Base-by-base conservation (phyloP, 202 grass and related monocot genomes). In the Cymbopogon flexuosus region DNA sequence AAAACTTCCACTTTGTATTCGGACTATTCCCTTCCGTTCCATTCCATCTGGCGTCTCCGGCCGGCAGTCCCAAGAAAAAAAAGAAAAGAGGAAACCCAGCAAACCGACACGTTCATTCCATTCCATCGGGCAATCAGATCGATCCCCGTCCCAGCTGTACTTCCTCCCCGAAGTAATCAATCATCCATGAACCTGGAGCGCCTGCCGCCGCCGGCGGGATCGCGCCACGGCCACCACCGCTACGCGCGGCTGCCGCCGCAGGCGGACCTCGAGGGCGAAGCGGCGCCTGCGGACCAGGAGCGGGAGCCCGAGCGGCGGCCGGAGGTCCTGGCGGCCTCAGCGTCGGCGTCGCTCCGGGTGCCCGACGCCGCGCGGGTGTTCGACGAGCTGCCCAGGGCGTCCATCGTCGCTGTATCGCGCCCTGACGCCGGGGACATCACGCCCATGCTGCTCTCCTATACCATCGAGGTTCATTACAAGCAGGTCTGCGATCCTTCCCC, bases 371-470 rank as follows among this genome's bases (percentile, higher is more conserved):
- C 76, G 42, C 78, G 84, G 76, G 83, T 93, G 31, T 98, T 98
- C 72, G 92, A 95, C 27, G 90, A 95, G 80, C 78, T 95, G 72
- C 95, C 95, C 14, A 86, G 85, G 31, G 86, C 90, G 14, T 71
- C 66, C 68, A 94, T 98, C 77, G 80, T 87, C 23, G 80, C 95
- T 36, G 86, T 95, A 8, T 98, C 92, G 40, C 86, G 92, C 40
- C 90, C 95, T 78, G 95, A 98, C 19, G 95, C 86, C 13, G 89
- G 88, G 23, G 95, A 98, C 78, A 95, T 95, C 92, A 95, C 90
- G 24, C 95, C 90, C 68, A 93, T 95, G 92, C 90, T 93, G 12
- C 90, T 95, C 36, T 92, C 92, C 15, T 95, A 98, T 73, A 95
- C 92, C 82, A 93, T 98, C 86, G 95, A 95, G 83, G 83, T 93